Conservation (phyloP, 2,329 filamentous ascomycete genomes). For the Exophiala aquamarina region DNA sequence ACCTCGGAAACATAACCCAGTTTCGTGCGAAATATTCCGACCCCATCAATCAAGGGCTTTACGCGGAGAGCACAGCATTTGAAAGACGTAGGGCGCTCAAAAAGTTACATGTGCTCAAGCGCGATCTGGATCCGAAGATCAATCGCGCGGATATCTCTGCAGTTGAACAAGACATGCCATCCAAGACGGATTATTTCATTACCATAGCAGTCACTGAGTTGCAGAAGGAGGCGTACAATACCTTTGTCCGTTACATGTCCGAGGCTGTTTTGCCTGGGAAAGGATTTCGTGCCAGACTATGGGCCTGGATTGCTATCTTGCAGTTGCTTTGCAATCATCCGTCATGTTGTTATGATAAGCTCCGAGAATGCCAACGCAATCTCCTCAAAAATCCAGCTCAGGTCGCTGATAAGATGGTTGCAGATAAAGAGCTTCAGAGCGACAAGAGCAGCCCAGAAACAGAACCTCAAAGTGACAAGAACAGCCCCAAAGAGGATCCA, state of each 20-base stretch:
- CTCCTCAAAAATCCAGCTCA: conserved; percentile 1
- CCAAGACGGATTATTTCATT: conserved; percentile 80
- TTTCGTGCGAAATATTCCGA: conserved; percentile 70
- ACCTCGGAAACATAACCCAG: conserved; percentile 66
- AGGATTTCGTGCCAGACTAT: conserved; percentile 41
- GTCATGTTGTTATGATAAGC: conserved; percentile 49
- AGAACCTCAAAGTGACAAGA: conserved; percentile 1
- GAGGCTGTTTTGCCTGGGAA: conserved; percentile 36
- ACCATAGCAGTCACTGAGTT: conserved; percentile 66
- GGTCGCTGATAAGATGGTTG: conserved; percentile 15
- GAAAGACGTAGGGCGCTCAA: conserved; percentile 63
- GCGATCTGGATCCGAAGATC: conserved; percentile 74
- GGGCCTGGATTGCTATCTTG: conserved; percentile 56
- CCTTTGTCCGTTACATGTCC: conserved; percentile 48
- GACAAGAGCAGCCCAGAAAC: too few species aligned
- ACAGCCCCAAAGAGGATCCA: conserved; percentile 13
- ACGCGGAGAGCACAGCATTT: conserved; percentile 56
- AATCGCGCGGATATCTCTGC: conserved; percentile 70
- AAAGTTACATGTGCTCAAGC: conserved; percentile 69
- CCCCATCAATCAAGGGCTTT: conserved; percentile 73
- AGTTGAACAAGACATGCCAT: conserved; percentile 66
- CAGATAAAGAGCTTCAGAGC: background rate
- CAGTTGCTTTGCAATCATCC: conserved; percentile 62
- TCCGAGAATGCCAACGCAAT: conserved; percentile 38
- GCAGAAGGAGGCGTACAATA: conserved; percentile 64